Conservation (phyloP, 2,329 filamentous ascomycete species). For the Eutypa lata region DNA sequence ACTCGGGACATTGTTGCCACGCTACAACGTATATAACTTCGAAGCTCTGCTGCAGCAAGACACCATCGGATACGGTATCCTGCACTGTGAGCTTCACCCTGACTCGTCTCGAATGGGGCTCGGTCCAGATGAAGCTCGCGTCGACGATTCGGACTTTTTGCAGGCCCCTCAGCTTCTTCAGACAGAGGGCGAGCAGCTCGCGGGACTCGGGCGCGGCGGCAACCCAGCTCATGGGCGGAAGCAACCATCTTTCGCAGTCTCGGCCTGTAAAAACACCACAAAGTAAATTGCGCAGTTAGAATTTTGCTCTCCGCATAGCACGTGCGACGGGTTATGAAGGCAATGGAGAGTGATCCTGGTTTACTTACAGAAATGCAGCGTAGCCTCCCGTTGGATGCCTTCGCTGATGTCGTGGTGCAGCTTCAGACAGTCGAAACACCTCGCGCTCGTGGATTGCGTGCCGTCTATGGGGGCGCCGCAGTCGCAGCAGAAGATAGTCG, state of each 20-base stretch:
- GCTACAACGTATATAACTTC: constrained; percentile 91
- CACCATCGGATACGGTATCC: constrained; percentile 59
- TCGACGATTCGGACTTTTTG: constrained; percentile 93
- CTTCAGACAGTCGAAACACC: constrained; percentile 96
- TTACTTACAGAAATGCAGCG: constrained; percentile 71
- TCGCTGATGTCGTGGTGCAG: constrained; percentile 89
- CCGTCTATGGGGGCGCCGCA: constrained; percentile 95
- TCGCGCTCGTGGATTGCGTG: constrained; percentile 77
- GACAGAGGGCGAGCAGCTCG: constrained; percentile 86
- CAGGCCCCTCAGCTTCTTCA: constrained; percentile 82
- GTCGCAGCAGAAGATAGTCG: constrained; percentile 94
- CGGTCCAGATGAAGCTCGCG: constrained; percentile 96
- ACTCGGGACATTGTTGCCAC: constrained; percentile 92
- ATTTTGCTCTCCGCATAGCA: too few species aligned
- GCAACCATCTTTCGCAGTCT: constrained; percentile 92
- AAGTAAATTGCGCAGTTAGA: too few species aligned
- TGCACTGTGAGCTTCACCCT: constrained; percentile 97
- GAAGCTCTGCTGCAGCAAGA: constrained; percentile 84
- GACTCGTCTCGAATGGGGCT: constrained; percentile 88
- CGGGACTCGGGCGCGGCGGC: constrained; percentile 81
- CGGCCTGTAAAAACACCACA: constrained; percentile 34
- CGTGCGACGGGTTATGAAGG: too few species aligned
- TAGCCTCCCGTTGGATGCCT: constrained; percentile 87
- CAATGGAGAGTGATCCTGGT: neutral
- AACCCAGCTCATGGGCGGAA: constrained; percentile 83